These are phyloP conservation scores for Nigrograna mackinnonii DNA, from an alignment of 2,329 filamentous ascomycete species.

Conservation along the genomic window DNA sequence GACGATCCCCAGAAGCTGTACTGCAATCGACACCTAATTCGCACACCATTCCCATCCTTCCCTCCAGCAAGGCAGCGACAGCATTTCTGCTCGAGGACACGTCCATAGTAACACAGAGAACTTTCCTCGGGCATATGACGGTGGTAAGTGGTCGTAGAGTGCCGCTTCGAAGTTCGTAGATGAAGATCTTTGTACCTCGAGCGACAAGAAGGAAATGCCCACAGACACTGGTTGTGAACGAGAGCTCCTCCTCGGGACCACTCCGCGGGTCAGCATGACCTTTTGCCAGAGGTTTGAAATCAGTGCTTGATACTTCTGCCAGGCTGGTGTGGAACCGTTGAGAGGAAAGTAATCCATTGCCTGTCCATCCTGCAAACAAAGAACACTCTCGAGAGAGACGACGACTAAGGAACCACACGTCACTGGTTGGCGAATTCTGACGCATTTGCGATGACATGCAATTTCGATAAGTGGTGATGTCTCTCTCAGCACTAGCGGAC, in stretches of 20 bases:
- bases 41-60: slow-evolving; percentile 64
- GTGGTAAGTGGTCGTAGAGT: slow-evolving; percentile 53
- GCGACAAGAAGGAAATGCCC: slow-evolving; percentile 61
- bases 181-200: slow-evolving; percentile 57
- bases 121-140: slow-evolving; percentile 60
- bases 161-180: slow-evolving; percentile 54
- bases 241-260: slow-evolving; percentile 27
- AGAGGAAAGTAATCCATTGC: slow-evolving; percentile 27
- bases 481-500: slow-evolving; percentile 40
- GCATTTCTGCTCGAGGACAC: slow-evolving; percentile 59
- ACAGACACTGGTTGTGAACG: slow-evolving; percentile 61
- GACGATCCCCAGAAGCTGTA: slow-evolving; percentile 2
- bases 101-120: slow-evolving; percentile 66
- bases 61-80: slow-evolving; percentile 63
- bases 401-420: slow-evolving; percentile 49
- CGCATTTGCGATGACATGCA: background rate
- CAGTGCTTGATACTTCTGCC: slow-evolving; percentile 24
- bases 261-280: slow-evolving; percentile 16
- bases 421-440: slow-evolving; percentile 4
- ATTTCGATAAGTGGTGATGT: slow-evolving; percentile 6
- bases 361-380: slow-evolving; percentile 46
- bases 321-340: slow-evolving; percentile 10
- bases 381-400: slow-evolving; percentile 54
- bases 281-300: slow-evolving; percentile 38
- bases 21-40: slow-evolving; percentile 40